These are phyloP conservation scores for Eremomyces bilateralis DNA, from an alignment of 495 filamentous ascomycete species.

Conservation along the genomic window DNA sequence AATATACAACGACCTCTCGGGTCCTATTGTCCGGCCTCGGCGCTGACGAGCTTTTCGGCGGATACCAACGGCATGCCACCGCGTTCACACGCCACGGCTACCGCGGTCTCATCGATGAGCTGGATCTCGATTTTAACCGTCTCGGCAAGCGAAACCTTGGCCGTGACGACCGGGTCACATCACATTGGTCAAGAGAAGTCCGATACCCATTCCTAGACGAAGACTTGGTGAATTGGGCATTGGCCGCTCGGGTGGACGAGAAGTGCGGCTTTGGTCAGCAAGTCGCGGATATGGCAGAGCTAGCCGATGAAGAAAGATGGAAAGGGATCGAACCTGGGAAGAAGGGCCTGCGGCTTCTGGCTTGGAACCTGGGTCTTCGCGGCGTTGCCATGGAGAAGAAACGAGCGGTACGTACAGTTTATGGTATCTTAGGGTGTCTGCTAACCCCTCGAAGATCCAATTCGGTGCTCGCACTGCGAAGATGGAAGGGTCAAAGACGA, in stretches of 20 bases:
- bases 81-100: slow-evolving; percentile 50
- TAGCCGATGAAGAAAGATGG: slow-evolving; percentile 13
- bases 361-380: slow-evolving; percentile 47
- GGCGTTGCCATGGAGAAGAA: slow-evolving; percentile 69
- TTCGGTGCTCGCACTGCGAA: slow-evolving; percentile 23
- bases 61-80: slow-evolving; percentile 66
- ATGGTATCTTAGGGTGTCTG: slow-evolving; percentile 2
- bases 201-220: slow-evolving; percentile 90
- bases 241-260: slow-evolving; percentile 49
- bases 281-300: slow-evolving; percentile 1
- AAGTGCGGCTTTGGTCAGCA: slow-evolving; percentile 56
- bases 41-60: slow-evolving; percentile 89
- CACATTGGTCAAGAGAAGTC: slow-evolving; percentile 75
- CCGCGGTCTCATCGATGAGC: slow-evolving; percentile 53
- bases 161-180: slow-evolving; percentile 75
- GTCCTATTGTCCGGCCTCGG: slow-evolving; percentile 83
- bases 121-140: slow-evolving; percentile 65
- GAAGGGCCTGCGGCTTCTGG: slow-evolving; percentile 56
- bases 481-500: slow-evolving; percentile 21
- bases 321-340: slow-evolving; percentile 57
- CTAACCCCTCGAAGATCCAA: slow-evolving; percentile 14
- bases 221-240: slow-evolving; percentile 57
- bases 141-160: slow-evolving; percentile 87
- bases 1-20: slow-evolving; percentile 50
- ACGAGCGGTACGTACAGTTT: slow-evolving; percentile 35